A percentile compares a stretch with the other conserved stretches of the same genome.
These are phyloP conservation scores for Debaryomyces coudertii DNA, from an alignment of 1,139 yeast species.

Conservation along the genomic window DNA sequence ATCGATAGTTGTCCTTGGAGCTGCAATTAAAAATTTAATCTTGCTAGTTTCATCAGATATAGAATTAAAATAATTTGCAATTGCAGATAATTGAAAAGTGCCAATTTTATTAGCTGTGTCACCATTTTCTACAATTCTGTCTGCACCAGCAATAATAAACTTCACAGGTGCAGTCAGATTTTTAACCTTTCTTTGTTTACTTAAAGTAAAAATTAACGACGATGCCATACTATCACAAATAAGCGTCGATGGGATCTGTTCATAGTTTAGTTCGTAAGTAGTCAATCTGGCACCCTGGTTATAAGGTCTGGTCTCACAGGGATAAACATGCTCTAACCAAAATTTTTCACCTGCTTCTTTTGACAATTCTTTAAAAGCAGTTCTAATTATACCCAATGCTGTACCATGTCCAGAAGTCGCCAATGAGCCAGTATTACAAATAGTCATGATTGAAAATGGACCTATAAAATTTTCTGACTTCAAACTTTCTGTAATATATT, in stretches of 20 bases:
- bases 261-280: constrained; percentile 85
- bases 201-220: constrained; percentile 55
- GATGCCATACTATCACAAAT: constrained; percentile 93
- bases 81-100: constrained; percentile 84
- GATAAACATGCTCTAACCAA: constrained; percentile 71
- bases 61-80: constrained; percentile 47
- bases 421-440: constrained; percentile 84
- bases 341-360: constrained; percentile 31
- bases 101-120: constrained; percentile 98
- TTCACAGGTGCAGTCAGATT: constrained; percentile 59
- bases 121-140: constrained; percentile 87
- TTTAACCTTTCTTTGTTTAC: constrained; percentile 23
- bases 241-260: constrained; percentile 82
- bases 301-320: constrained; percentile 94
- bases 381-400: constrained; percentile 87
- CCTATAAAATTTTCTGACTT: constrained; percentile 55
- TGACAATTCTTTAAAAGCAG: constrained; percentile 54
- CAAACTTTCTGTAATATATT: constrained; percentile 58
- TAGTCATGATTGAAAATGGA: constrained; percentile 79
- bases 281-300: constrained; percentile 95
- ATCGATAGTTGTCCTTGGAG: constrained; percentile 92
- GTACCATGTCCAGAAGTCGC: constrained; percentile 99
- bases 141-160: constrained; percentile 97
- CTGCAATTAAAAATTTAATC: constrained; percentile 88
- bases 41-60: constrained; percentile 46